Evolutionary conservation across 345 rosid genomes (phyloP).

Genomic region (Melaleuca quinquenervia): DNA sequence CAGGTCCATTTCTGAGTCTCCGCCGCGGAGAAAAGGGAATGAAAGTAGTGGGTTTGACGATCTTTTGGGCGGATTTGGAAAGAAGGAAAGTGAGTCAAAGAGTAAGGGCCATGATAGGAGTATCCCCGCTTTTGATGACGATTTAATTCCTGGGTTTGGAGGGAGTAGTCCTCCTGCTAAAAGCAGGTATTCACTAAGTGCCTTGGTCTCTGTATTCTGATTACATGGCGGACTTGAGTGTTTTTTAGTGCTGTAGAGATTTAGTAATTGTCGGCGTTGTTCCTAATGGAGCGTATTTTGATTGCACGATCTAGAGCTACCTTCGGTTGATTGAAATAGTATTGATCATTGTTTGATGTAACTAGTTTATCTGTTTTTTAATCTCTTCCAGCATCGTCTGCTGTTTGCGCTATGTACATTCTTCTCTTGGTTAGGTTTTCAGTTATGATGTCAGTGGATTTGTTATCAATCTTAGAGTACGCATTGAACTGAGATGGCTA

Average conservation of each 20-base stretch:
- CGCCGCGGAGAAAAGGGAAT: background rate
- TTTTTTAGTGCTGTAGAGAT: background rate
- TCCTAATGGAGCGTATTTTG: background rate
- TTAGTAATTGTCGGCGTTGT: background rate
- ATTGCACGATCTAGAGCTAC: background rate
- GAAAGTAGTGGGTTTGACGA: conserved; percentile 19
- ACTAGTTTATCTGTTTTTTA: background rate
- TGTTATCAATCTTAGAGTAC: background rate
- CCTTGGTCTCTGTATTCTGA: background rate
- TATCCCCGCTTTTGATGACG: conserved; percentile 14
- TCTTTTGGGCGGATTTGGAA: conserved; percentile 22
- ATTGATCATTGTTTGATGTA: background rate
- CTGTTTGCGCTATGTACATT: background rate
- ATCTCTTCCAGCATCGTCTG: background rate
- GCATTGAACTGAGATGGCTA: background rate
- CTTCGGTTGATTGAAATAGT: background rate
- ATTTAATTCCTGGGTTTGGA: conserved; percentile 39
- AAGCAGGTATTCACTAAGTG: background rate
- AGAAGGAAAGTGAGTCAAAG: conserved; percentile 11
- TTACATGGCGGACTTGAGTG: background rate
- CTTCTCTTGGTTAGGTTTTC: background rate
- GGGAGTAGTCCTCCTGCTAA: conserved; percentile 16
- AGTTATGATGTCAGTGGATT: background rate
- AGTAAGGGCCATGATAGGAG: conserved; percentile 6
- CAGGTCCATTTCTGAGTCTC: conserved; percentile 3